Evolutionary conservation across 2,329 filamentous ascomycete genomes (phyloP), one percentile per base, ranked within the genome.

Genomic region (Aplosporella prunicola): DNA sequence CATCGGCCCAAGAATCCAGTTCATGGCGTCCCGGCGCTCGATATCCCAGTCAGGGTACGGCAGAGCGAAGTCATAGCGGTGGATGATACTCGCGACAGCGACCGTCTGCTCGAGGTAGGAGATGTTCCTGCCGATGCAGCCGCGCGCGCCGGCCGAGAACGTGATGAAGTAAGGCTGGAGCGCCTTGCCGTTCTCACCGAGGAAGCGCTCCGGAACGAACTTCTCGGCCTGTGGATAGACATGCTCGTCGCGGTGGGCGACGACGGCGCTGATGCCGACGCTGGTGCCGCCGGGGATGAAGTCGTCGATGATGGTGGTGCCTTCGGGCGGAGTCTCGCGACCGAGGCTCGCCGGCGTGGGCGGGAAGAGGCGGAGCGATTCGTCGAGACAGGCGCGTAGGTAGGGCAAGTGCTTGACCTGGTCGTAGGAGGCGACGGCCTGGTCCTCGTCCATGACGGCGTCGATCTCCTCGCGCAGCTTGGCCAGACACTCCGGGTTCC

Each of bases 61-160:
- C 14, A 64, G 46, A n/a, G 54, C 53, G 27, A 63, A 57, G 1
- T 55, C 56, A 33, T 62, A 63, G 13, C 59, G 44, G 13, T 56
- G 50, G n/a, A 62, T 27, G 36, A 61, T 45, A 36, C 50, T 57
- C 3, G 52, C 51, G 30, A 56, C 28, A 9, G 56, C 50, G 2
- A 57, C 52, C 1, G 52, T 57, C 43, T 53, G 53, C 42, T 74
- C 68, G 2, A 77, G 63, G 24, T 63, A 78, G 76, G 53, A 78
- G 76, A 51, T 32, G 35, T 53, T 48, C 27, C 49, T 46, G 5
- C 49, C 50, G 32, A 46, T 42, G 28, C 49, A 53, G 7, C 42
- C 44, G 16, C 50, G 44, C 4, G 48, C 51, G 10, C 49, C 50
- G 20, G 45, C 39, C 3, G 41, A 43, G 20, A 50, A 50, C 1